Conservation (phyloP, 2,329 filamentous ascomycete species). For the Fusarium xylarioides region DNA sequence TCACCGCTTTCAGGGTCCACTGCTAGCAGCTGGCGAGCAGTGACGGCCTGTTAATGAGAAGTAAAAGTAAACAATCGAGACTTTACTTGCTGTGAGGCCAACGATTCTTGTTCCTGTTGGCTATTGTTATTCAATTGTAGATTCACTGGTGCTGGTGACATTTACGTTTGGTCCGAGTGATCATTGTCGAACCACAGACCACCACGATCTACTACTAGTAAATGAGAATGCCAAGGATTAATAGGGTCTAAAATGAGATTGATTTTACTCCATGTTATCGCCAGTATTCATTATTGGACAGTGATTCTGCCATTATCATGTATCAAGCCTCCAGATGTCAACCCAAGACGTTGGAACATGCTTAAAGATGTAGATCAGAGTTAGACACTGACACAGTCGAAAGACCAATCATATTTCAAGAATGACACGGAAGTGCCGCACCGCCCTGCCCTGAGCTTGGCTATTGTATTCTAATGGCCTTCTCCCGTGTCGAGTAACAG, state of each 20-base stretch:
- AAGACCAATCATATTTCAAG: slow-evolving; percentile 8
- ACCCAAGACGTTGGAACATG: background rate
- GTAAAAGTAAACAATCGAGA: background rate
- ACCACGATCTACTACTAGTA: background rate
- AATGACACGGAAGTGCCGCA: slow-evolving; percentile 9
- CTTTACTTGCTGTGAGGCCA: background rate
- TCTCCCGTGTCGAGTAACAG: background rate
- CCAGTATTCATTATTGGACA: background rate
- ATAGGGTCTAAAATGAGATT: slow-evolving; percentile 20
- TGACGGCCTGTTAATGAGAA: background rate
- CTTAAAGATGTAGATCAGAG: background rate
- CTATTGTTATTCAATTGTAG: background rate
- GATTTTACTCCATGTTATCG: slow-evolving; percentile 4
- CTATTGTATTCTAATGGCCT: too few relatives aligned
- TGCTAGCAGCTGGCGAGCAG: background rate
- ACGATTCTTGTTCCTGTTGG: background rate
- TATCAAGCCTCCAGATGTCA: background rate
- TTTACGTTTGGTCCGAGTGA: background rate
- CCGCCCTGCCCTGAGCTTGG: background rate
- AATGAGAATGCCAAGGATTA: slow-evolving; percentile 13
- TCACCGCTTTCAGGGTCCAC: slow-evolving; percentile 9
- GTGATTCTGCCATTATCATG: rapidly evolving
- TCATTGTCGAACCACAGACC: background rate
- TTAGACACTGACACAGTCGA: background rate
- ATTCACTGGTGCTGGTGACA: background rate